Conservation (phyloP, 176 grass and related monocot species). For the Leersia perrieri region DNA sequence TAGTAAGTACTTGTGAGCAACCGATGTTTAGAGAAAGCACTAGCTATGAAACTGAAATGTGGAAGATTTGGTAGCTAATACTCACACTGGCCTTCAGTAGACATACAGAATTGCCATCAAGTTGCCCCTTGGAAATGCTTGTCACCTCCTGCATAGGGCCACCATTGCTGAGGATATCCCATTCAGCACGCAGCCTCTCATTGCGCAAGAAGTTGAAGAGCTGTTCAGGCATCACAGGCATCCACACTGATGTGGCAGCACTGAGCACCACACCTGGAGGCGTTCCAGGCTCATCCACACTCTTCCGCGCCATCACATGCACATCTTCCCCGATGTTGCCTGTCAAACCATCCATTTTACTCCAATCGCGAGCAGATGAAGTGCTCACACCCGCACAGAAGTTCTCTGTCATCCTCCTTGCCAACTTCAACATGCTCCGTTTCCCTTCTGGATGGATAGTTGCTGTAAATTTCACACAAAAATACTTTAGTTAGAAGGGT, state of each 20-base stretch:
- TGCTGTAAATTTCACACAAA: slow-evolving; percentile 24
- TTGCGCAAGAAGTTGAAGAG: slow-evolving; percentile 85
- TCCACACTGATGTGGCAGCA: slow-evolving; percentile 86
- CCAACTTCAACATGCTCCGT: slow-evolving; percentile 87
- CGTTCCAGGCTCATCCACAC: slow-evolving; percentile 79
- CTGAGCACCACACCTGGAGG: slow-evolving; percentile 86
- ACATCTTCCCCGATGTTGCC: slow-evolving; percentile 72
- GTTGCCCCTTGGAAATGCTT: slow-evolving; percentile 75
- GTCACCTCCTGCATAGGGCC: slow-evolving; percentile 85
- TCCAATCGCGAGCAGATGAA: slow-evolving; percentile 82
- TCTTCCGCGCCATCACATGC: slow-evolving; percentile 64
- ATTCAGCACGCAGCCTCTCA: slow-evolving; percentile 60
- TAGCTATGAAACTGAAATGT: not conserved
- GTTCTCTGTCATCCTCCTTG: slow-evolving; percentile 81
- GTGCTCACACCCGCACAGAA: slow-evolving; percentile 78
- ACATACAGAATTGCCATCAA: slow-evolving; percentile 77
- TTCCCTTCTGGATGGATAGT: slow-evolving; percentile 48
- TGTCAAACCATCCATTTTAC: slow-evolving; percentile 51
- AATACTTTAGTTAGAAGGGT: slow-evolving; percentile 11
- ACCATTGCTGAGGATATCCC: slow-evolving; percentile 94
- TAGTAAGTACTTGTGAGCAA: not conserved
- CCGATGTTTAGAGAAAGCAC: slow-evolving; percentile 12
- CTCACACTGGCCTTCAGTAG: slow-evolving; percentile 78
- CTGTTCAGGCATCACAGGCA: slow-evolving; percentile 54
- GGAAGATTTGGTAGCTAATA: not conserved